A percentile compares a stretch with the other conserved stretches of the same genome.
phyloP scores from a whole-genome alignment of 31 red algal genomes.

The Odonthalia washingtoniensis region DNA sequence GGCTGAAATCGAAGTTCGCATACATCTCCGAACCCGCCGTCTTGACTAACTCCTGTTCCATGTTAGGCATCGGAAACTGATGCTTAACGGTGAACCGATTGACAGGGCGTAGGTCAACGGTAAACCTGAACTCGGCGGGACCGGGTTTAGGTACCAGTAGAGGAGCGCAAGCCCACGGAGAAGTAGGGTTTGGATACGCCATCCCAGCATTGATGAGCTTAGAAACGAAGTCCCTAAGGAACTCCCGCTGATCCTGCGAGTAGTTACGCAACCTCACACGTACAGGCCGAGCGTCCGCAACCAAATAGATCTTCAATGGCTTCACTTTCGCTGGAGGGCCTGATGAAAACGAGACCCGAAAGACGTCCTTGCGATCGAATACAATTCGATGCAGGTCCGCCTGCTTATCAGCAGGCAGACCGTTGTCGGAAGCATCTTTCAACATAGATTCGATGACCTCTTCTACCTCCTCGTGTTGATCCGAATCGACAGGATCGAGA shows the following conservation, averaged over 20 bases:
- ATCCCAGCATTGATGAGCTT: background rate
- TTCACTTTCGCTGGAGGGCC: background rate
- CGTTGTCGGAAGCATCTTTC: background rate
- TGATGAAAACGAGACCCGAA: conserved; percentile 2
- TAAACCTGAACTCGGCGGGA: background rate
- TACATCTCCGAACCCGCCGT: background rate
- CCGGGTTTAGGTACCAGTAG: conserved; percentile 15
- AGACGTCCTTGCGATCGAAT: background rate
- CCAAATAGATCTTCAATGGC: background rate
- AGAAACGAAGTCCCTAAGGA: background rate
- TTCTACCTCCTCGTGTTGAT: conserved; percentile 6
- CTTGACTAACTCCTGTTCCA: background rate
- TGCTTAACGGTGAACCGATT: conserved; percentile 10
- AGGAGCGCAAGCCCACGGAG: conserved; percentile 9
- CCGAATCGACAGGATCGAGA: background rate
- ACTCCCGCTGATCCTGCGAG: background rate
- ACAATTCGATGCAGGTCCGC: background rate
- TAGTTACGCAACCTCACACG: background rate
- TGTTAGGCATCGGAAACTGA: conserved; percentile 23
- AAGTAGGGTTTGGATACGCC: conserved; percentile 2
- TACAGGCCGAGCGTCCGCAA: background rate
- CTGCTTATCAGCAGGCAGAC: background rate
- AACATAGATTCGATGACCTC: background rate
- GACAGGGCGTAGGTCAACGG: conserved; percentile 3
- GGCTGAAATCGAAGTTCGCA: background rate